A percentile compares a stretch with the other conserved stretches of the same genome.
These are phyloP conservation scores for Podosphaera xanthii DNA, from an alignment of 2,329 filamentous ascomycete genomes.

Conservation along the genomic window DNA sequence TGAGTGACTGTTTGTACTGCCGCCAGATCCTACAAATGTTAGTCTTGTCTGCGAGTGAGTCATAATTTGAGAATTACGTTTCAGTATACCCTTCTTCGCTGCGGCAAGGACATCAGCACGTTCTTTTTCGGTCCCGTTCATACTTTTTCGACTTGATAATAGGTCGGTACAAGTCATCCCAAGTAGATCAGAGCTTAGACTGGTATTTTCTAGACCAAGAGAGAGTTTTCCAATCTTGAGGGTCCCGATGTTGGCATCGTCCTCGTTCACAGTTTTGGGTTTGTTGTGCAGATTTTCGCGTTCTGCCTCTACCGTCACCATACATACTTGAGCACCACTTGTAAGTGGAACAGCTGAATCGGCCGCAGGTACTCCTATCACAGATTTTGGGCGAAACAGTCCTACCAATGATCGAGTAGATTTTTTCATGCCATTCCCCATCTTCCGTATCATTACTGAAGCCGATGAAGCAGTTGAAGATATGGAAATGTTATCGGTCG, in stretches of 20 bases:
- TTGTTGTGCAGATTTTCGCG: slow-evolving; percentile 28
- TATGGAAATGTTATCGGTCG: slow-evolving; percentile 84
- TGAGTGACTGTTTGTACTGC: slow-evolving; percentile 39
- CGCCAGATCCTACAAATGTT: slow-evolving; percentile 18
- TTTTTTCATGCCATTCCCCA: slow-evolving; percentile 97
- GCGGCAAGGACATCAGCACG: slow-evolving; percentile 78
- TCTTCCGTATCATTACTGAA: slow-evolving; percentile 89
- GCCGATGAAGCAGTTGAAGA: slow-evolving; percentile 77
- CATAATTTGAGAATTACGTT: slow-evolving; percentile 34
- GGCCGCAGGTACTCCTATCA: slow-evolving; percentile 52
- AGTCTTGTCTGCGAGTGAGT: slow-evolving; percentile 6
- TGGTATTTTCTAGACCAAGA: not conserved
- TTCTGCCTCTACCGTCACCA: slow-evolving; percentile 90
- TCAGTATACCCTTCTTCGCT: slow-evolving; percentile 87
- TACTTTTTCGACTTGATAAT: slow-evolving; percentile 55
- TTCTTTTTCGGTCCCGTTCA: slow-evolving; percentile 73
- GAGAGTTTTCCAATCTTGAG: slow-evolving; percentile 43
- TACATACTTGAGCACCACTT: slow-evolving; percentile 69
- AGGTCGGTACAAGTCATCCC: slow-evolving; percentile 36
- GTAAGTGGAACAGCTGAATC: slow-evolving; percentile 43
- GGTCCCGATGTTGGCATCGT: slow-evolving; percentile 47
- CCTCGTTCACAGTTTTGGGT: slow-evolving; percentile 17
- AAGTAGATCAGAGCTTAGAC: slow-evolving; percentile 22
- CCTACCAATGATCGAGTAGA: slow-evolving; percentile 76
- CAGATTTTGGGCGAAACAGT: slow-evolving; percentile 82